Evolutionary conservation across 2,329 filamentous ascomycete genomes (phyloP), one percentile per base, ranked within the genome.

Genomic region (Fusarium coicis): DNA sequence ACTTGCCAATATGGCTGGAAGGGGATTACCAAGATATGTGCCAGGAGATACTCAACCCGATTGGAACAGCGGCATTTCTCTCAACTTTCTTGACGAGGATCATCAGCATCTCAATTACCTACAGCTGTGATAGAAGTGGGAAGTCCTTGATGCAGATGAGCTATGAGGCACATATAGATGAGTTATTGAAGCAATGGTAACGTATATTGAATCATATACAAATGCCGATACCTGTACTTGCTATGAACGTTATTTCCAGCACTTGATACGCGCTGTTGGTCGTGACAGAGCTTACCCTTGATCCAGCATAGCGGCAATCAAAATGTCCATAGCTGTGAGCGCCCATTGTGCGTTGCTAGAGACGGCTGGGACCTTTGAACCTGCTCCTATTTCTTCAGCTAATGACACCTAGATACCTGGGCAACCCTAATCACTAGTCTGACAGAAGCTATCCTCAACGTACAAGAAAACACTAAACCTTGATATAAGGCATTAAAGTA

Each of bases 161-260:
- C 11, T 7, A 23, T 10, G 28, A 18, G 11, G 15, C 30, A 10
- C 9, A 23, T 7, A 3, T 15, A 14, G n/a, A 23, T 10, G 30
- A 19, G 19, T 7, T 15, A 34, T 34, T 23, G 8, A 19, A 19
- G 16, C 2, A 50, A 23, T 23, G 16, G n/a, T 4, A 34, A 23
- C 8, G 3, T 11, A 4, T 34, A 8, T 15, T 34, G 8, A 23
- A 19, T 10, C 30, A 18, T 34, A 11, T 19, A 34, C 4, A 49
- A 0, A 4, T n/a, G 7, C 0, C 10, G 2, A 12, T 4, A 18
- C 14, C 9, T n/a, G 16, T 10, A 34, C 7, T 18, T 10, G 2
- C n/a, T 34, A 5, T 14, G 16, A 19, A 23, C 11, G 16, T 19
- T 2, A 23, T 34, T 34, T 9, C 11, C 4, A 23, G 30, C 2